A percentile compares a stretch with the other conserved stretches of the same genome.
Conservation (phyloP, 2,329 filamentous ascomycete species). For the Lecanoromycetidae sp. region DNA sequence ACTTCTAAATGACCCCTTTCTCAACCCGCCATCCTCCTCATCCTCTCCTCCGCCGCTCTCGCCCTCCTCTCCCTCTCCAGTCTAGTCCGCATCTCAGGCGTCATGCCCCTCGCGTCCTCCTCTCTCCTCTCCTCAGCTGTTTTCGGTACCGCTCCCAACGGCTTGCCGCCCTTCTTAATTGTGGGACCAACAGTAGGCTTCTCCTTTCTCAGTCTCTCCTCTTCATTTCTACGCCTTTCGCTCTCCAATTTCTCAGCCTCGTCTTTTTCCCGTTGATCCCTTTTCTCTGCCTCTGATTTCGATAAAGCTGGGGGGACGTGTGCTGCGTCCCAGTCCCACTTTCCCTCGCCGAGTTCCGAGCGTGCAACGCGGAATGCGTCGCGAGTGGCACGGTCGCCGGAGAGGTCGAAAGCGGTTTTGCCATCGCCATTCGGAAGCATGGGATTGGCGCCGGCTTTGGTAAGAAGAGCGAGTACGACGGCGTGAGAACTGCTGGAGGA, state of each 20-base stretch:
- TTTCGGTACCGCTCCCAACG: slow-evolving; percentile 52
- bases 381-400: slow-evolving; percentile 71
- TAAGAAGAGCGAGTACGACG: slow-evolving; percentile 64
- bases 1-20: neutral
- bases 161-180: slow-evolving; percentile 42
- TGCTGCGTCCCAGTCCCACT: slow-evolving; percentile 67
- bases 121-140: slow-evolving; percentile 69
- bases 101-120: slow-evolving; percentile 73
- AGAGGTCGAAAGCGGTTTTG: slow-evolving; percentile 76
- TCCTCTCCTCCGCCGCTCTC: slow-evolving; percentile 78
- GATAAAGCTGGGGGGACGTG: slow-evolving; percentile 60
- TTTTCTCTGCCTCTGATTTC: slow-evolving; percentile 56
- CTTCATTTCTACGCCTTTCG: slow-evolving; percentile 59
- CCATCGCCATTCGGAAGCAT: slow-evolving; percentile 58
- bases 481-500: slow-evolving; percentile 67
- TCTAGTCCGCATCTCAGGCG: slow-evolving; percentile 71
- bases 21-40: slow-evolving; percentile 52
- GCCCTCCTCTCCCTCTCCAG: slow-evolving; percentile 82
- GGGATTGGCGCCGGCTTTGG: slow-evolving; percentile 64
- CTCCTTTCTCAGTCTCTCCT: slow-evolving; percentile 57
- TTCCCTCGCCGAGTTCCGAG: slow-evolving; percentile 61
- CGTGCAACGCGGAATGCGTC: slow-evolving; percentile 88
- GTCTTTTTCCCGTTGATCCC: slow-evolving; percentile 55
- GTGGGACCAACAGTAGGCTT: slow-evolving; percentile 34
- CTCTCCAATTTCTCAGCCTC: slow-evolving; percentile 57